These are phyloP conservation scores for Sporothrix luriei DNA, from an alignment of 2,329 filamentous ascomycete species.

Conservation along the genomic window DNA sequence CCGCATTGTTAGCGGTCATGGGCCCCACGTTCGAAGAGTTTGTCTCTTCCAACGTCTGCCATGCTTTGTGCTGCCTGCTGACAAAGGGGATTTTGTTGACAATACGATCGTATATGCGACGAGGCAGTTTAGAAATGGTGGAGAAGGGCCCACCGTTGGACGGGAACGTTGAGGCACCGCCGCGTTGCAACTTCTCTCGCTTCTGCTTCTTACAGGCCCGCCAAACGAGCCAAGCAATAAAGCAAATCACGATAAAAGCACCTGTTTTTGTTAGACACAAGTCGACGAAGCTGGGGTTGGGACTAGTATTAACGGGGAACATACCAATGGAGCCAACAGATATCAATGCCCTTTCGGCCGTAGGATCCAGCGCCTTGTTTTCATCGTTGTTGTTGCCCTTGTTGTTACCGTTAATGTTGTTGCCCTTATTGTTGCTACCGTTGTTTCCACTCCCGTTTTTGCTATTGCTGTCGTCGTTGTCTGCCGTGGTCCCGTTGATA, in stretches of 20 bases:
- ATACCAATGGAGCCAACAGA: conserved; percentile 45
- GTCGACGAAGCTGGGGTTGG: not conserved
- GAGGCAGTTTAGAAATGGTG: conserved; percentile 20
- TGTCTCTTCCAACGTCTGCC: conserved; percentile 42
- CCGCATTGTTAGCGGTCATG: conserved; percentile 19
- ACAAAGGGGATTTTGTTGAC: conserved; percentile 46
- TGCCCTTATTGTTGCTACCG: too few species aligned
- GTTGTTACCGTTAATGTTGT: not conserved
- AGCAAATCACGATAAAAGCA: conserved; percentile 50
- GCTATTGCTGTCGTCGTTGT: conserved; percentile 6
- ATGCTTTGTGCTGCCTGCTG: conserved; percentile 36
- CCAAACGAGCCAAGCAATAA: conserved; percentile 51
- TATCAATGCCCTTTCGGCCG: conserved; percentile 42
- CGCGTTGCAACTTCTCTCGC: conserved; percentile 33
- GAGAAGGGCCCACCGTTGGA: conserved; percentile 27
- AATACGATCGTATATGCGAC: conserved; percentile 34
- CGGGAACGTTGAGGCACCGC: conserved; percentile 3
- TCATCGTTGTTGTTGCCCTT: conserved; percentile 17
- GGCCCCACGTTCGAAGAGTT: conserved; percentile 19
- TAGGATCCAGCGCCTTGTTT: conserved; percentile 34
- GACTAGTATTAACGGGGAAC: conserved; percentile 14
- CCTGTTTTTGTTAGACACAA: conserved; percentile 40
- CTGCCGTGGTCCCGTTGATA: not conserved
- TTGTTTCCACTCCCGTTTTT: not conserved
- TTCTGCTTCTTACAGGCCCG: conserved; percentile 45